Evolutionary conservation across 2,329 filamentous ascomycete species (phyloP).

Genomic region (Paraconiothyrium brasiliense): DNA sequence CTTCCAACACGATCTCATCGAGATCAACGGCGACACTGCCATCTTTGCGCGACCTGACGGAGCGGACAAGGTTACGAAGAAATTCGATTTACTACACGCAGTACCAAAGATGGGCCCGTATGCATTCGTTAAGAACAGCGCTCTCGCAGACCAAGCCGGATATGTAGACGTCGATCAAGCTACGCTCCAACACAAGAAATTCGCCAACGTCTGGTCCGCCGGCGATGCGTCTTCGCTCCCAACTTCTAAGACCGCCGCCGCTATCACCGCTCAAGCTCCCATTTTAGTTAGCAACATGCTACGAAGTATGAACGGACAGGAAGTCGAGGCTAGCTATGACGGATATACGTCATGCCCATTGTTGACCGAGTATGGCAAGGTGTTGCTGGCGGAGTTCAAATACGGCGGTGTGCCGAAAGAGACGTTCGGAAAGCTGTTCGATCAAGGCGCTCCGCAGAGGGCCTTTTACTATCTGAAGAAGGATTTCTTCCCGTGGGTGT

Average conservation of each 20-base stretch:
- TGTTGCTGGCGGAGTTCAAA: slow-evolving; percentile 72
- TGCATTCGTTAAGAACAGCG: slow-evolving; percentile 47
- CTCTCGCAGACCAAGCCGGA: slow-evolving; percentile 47
- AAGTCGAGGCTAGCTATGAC: slow-evolving; percentile 40
- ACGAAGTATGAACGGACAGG: slow-evolving; percentile 36
- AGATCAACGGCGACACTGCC: slow-evolving; percentile 50
- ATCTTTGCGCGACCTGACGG: slow-evolving; percentile 41
- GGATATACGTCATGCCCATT: slow-evolving; percentile 54
- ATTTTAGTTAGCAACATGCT: slow-evolving; percentile 50
- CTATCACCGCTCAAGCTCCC: slow-evolving; percentile 50
- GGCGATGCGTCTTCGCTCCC: slow-evolving; percentile 51
- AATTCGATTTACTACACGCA: slow-evolving; percentile 51
- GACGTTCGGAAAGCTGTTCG: slow-evolving; percentile 64
- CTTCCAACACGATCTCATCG: slow-evolving; percentile 50
- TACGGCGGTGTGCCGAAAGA: slow-evolving; percentile 71
- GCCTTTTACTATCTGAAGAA: slow-evolving; percentile 72
- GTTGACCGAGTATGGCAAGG: slow-evolving; percentile 65
- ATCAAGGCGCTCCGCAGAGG: slow-evolving; percentile 65
- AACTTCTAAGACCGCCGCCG: slow-evolving; percentile 52
- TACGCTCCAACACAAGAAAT: slow-evolving; percentile 51
- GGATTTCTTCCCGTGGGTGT: slow-evolving; percentile 74
- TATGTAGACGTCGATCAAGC: slow-evolving; percentile 49
- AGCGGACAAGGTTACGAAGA: slow-evolving; percentile 37
- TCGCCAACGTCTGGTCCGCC: slow-evolving; percentile 50
- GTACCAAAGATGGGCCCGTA: slow-evolving; percentile 51